These are phyloP conservation scores for Talaromyces rugulosus DNA, from an alignment of 2,329 filamentous ascomycete species.

Conservation along the genomic window DNA sequence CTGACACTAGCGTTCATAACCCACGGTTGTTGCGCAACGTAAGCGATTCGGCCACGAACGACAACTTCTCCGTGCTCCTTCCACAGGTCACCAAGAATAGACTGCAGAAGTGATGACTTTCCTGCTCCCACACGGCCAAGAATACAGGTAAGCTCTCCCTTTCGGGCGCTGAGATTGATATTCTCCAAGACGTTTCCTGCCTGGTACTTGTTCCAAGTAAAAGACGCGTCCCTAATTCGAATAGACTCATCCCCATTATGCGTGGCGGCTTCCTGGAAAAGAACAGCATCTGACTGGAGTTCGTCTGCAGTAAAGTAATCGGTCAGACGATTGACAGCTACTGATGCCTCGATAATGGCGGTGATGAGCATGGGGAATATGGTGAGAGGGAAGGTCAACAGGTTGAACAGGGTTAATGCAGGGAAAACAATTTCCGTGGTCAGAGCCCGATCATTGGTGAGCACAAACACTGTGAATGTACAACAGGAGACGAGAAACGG, in stretches of 20 bases:
- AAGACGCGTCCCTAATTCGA: conserved; percentile 75
- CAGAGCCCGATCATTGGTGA: conserved; percentile 74
- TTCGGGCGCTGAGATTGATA: conserved; percentile 83
- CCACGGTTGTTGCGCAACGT: conserved; percentile 91
- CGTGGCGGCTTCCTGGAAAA: conserved; percentile 63
- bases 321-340: conserved; percentile 81
- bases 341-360: conserved; percentile 90
- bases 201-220: conserved; percentile 90
- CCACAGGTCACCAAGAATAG: conserved; percentile 86
- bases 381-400: conserved; percentile 89
- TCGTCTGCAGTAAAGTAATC: conserved; percentile 84
- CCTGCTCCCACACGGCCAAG: conserved; percentile 92
- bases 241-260: conserved; percentile 82
- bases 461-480: conserved; percentile 90
- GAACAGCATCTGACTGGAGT: conserved; percentile 78
- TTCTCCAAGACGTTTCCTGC: conserved; percentile 65
- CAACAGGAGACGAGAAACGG: conserved; percentile 97
- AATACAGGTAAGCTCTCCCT: conserved; percentile 88
- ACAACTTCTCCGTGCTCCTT: conserved; percentile 80
- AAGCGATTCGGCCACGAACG: conserved; percentile 77
- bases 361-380: conserved; percentile 98
- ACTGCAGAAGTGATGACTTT: conserved; percentile 88
- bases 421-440: conserved; percentile 96
- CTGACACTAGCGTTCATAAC: conserved; percentile 97
- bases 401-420: conserved; percentile 86